phyloP scores from a whole-genome alignment of 2,329 filamentous ascomycete genomes.

The Fusarium anthophilum region DNA sequence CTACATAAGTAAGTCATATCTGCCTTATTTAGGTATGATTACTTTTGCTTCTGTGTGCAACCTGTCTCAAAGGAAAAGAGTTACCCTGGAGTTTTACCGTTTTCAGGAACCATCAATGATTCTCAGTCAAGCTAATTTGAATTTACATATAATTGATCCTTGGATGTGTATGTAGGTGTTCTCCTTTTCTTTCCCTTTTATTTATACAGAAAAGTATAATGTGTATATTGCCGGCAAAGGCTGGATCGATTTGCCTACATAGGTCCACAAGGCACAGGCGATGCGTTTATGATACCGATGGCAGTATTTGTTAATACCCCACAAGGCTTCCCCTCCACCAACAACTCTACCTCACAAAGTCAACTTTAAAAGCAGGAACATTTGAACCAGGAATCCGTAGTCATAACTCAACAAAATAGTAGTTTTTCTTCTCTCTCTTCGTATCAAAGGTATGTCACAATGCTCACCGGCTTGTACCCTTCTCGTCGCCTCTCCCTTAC shows the following conservation, averaged over 20 bases:
- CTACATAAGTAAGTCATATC: not conserved
- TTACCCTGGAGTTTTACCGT: not conserved
- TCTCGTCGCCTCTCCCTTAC: slow-evolving; percentile 13
- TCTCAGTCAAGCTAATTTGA: not conserved
- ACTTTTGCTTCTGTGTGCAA: not conserved
- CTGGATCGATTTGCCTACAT: not conserved
- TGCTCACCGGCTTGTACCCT: slow-evolving; percentile 23
- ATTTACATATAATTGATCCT: not conserved
- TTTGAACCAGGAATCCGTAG: not conserved
- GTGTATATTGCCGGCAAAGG: not conserved
- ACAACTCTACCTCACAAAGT: not conserved
- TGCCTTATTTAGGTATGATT: no score
- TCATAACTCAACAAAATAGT: slow-evolving; percentile 18
- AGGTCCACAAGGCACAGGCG: no score
- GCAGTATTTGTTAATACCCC: not conserved
- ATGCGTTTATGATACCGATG: not conserved
- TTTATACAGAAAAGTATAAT: not conserved
- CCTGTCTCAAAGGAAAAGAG: not conserved
- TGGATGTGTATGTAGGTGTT: no score
- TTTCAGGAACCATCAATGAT: not conserved
- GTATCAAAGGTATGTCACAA: slow-evolving; percentile 21
- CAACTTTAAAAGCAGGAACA: not conserved
- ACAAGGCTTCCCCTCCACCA: not conserved
- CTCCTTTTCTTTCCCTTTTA: no score
- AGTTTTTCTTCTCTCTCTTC: not conserved